A percentile compares a stretch with the other conserved stretches of the same genome.
phyloP scores from a whole-genome alignment of 495 filamentous ascomycete species.

The Trichocladium antarcticum region DNA sequence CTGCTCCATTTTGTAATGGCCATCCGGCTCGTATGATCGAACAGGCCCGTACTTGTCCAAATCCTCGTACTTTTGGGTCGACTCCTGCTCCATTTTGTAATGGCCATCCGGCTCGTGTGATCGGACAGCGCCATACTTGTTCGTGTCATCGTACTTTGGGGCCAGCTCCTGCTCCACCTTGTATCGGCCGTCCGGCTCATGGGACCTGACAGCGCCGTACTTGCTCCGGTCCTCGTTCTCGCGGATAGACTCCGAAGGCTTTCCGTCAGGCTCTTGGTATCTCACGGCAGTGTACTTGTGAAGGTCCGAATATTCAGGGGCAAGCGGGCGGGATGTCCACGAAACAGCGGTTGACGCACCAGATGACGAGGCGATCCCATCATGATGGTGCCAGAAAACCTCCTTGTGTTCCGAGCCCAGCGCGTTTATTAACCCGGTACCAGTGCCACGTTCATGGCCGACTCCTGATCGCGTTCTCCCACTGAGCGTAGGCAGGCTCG shows the following conservation, averaged over 20 bases:
- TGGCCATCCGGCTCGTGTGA: conserved; percentile 1
- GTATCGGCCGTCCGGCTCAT: conserved; percentile 21
- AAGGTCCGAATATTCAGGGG: conserved; percentile 19
- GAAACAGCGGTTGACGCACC: background rate
- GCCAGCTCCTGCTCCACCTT: conserved; percentile 1
- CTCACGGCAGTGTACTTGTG: conserved; percentile 19
- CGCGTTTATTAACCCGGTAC: conserved; percentile 4
- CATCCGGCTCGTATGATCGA: no score
- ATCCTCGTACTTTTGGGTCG: background rate
- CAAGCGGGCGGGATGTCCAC: background rate
- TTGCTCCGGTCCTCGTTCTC: conserved; percentile 4
- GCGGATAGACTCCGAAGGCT: background rate
- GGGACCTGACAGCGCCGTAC: conserved; percentile 5
- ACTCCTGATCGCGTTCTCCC: background rate
- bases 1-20: no score
- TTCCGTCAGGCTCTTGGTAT: conserved; percentile 20
- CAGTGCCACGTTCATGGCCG: conserved; percentile 7
- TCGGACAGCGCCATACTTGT: conserved; percentile 3
- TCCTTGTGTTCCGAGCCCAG: conserved; percentile 8
- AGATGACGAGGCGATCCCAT: conserved; percentile 8
- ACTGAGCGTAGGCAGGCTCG: background rate
- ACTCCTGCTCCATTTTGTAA: background rate
- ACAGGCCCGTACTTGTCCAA: background rate
- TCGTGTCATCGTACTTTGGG: conserved; percentile 1
- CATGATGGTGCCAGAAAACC: conserved; percentile 19